Evolutionary conservation across 148 eudicot genomes (phyloP).

Genomic region (Amaranthus palmeri): DNA sequence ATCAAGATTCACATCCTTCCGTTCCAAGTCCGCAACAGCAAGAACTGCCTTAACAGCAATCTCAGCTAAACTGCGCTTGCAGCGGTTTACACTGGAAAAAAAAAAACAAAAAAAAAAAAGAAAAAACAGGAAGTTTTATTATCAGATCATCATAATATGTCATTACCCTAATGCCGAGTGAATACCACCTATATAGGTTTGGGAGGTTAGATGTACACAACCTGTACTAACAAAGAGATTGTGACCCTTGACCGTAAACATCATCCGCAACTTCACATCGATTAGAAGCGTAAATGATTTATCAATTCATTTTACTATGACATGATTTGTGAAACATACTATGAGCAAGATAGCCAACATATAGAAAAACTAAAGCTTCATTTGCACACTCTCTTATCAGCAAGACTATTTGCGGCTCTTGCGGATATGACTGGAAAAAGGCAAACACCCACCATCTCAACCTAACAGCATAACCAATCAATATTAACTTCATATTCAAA

Average conservation of each 20-base stretch:
- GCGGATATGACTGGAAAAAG: background rate
- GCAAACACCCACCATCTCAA: background rate
- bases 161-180: no score
- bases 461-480: no score
- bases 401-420: background rate
- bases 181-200: no score
- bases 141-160: no score
- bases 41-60: conserved; percentile 92
- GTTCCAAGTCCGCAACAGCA: conserved; percentile 96
- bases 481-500: background rate
- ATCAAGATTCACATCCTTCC: conserved; percentile 94
- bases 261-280: no score
- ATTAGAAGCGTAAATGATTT: background rate
- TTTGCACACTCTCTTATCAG: background rate
- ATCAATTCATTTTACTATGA: background rate
- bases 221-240: no score
- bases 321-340: no score
- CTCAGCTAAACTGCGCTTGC: conserved; percentile 93
- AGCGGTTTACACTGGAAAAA: conserved; percentile 80
- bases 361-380: background rate
- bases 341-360: background rate
- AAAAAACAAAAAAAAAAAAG: no score
- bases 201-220: no score
- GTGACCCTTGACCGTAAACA: no score
- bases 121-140: no score